Evolutionary conservation across 768 basidiomycete species (phyloP).

Genomic region (Amylocystis lapponica): DNA sequence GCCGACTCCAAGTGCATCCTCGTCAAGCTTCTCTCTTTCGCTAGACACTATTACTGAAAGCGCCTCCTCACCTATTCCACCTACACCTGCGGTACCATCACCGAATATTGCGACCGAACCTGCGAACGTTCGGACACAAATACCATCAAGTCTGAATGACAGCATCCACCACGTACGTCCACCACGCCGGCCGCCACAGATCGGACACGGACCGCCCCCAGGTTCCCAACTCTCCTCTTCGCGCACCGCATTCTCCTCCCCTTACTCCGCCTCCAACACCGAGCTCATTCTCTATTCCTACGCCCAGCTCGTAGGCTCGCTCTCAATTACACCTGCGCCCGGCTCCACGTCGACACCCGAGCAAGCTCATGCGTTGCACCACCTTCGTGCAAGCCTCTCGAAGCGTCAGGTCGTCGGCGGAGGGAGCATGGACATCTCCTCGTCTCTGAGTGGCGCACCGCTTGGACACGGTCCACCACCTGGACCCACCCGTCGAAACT

Average conservation of each 20-base stretch:
- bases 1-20: conserved; percentile 24
- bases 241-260: conserved; percentile 37
- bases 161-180: conserved; percentile 18
- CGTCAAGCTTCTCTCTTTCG: conserved; percentile 27
- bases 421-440: conserved; percentile 75
- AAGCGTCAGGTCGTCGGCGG: conserved; percentile 53
- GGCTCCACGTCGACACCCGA: conserved; percentile 36
- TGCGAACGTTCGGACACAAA: conserved; percentile 12
- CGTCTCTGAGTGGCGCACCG: conserved; percentile 28
- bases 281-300: conserved; percentile 84
- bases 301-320: conserved; percentile 68
- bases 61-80: conserved; percentile 19
- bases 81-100: conserved; percentile 22
- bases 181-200: conserved; percentile 31
- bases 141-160: conserved; percentile 10
- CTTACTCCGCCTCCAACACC: conserved; percentile 42
- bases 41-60: conserved; percentile 31
- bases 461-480: not conserved
- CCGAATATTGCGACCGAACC: conserved; percentile 9
- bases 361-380: conserved; percentile 39
- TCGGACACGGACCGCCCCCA: conserved; percentile 34
- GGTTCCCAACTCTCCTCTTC: conserved; percentile 12
- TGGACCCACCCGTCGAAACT: conserved; percentile 26
- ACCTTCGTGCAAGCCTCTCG: conserved; percentile 45
- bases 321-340: conserved; percentile 48